Conservation (phyloP, 805 yeast genomes). For the Yamadazyma olivae region DNA sequence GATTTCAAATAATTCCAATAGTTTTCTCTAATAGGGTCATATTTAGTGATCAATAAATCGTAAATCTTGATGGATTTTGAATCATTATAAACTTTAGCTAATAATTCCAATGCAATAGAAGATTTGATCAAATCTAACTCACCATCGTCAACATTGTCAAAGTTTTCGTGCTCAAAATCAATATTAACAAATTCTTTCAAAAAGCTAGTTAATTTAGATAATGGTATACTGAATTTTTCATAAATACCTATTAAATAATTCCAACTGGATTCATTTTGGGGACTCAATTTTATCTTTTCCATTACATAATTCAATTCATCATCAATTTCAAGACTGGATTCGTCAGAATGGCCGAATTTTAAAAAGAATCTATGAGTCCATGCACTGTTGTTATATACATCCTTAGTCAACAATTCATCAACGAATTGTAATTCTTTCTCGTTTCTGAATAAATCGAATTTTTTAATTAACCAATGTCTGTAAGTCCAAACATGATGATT, state of each 20-base stretch:
- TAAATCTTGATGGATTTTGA: slow-evolving; percentile 44
- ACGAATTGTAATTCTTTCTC: slow-evolving; percentile 52
- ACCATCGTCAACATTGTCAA: slow-evolving; percentile 12
- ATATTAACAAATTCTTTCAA: slow-evolving; percentile 39
- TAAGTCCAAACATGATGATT: slow-evolving; percentile 98
- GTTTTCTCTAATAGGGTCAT: slow-evolving; percentile 60
- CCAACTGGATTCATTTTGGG: slow-evolving; percentile 87
- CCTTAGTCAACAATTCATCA: slow-evolving; percentile 47
- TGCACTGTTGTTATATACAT: slow-evolving; percentile 85
- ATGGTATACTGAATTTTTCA: slow-evolving; percentile 18
- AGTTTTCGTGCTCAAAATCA: slow-evolving; percentile 12
- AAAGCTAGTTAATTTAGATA: slow-evolving; percentile 43
- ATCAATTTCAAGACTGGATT: slow-evolving; percentile 11
- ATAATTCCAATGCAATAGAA: slow-evolving; percentile 60
- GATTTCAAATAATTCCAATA: slow-evolving; percentile 57
- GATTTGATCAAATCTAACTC: slow-evolving; percentile 35
- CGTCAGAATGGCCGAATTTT: slow-evolving; percentile 17
- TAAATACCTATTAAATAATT: slow-evolving; percentile 68
- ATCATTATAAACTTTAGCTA: slow-evolving; percentile 48
- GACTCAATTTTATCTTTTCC: slow-evolving; percentile 52
- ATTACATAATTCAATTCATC: slow-evolving; percentile 55
- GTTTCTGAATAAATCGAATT: slow-evolving; percentile 45
- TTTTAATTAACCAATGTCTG: slow-evolving; percentile 74
- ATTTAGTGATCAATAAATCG: slow-evolving; percentile 46
- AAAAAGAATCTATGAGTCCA: slow-evolving; percentile 85